Base-by-base conservation (phyloP, 2,329 filamentous ascomycete genomes). In the Pseudocercospora macadamiae region DNA sequence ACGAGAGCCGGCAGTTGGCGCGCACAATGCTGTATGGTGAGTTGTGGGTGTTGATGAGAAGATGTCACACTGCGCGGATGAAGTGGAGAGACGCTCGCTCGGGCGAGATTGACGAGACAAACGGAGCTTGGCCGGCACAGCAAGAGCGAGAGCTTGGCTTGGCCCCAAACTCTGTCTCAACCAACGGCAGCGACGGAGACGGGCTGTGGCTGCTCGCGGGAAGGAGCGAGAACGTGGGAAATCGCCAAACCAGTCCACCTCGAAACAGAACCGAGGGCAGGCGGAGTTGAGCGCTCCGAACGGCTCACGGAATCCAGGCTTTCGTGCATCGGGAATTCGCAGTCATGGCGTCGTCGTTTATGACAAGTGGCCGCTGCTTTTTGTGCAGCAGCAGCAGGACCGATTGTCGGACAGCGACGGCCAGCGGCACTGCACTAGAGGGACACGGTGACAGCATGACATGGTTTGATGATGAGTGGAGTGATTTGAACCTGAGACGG, bases 1-100 rank as follows among this genome's bases (percentile, higher is more conserved):
- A 30, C 28, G 57, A 55, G 48, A 51, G 54, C 32, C 45, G 45
- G 45, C 28, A 14, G 36, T 51, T 48, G n/a, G n/a, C n/a, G n/a
- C n/a, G n/a, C n/a, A n/a, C n/a, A n/a, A 18, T 56, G 39, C 21
- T 21, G 32, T 32, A 32, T 32, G 12, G 37, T 32, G 42, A 16
- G 14, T 8, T 10, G 51, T 23, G 23, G n/a, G 32, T 14, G 53
- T 25, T 14, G 25, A 21, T 47, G 26, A 8, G 21, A 26, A 10
- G 45, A 8, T 51, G 48, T 42, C 28, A 49, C 45, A 25, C 14
- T 49, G 16, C 23, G 25, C 28, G 45, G 21, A 14, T 39, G 30
- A 44, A 23, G 39, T 44, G 39, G 39, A 44, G 39, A 23, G 39
- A 44, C 16, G 34, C 5, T 16, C 34, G 28, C n/a, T n/a, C 28